These are phyloP conservation scores for Phragmites australis DNA, from an alignment of 176 grass and related monocot species.

Conservation along the genomic window DNA sequence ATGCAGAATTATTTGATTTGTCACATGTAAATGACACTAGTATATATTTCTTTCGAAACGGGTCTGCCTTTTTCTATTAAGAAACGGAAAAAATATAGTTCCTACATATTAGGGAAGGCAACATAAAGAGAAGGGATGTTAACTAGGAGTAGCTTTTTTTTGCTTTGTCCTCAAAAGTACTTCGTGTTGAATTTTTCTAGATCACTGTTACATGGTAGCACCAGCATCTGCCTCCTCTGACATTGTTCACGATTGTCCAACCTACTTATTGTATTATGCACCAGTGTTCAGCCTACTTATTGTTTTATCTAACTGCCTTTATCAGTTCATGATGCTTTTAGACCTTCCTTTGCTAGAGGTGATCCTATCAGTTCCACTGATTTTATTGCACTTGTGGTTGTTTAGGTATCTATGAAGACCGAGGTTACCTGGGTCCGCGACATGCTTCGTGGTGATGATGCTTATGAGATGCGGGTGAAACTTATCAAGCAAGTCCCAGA, in stretches of 20 bases:
- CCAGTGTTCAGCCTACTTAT: not conserved
- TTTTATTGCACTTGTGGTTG: not conserved
- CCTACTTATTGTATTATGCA: not conserved
- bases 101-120: no score
- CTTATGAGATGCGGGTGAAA: slow-evolving; percentile 91
- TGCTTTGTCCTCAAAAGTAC: not conserved
- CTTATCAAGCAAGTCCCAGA: slow-evolving; percentile 93
- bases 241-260: not conserved
- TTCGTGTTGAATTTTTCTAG: not conserved
- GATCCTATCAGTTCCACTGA: not conserved
- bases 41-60: no score
- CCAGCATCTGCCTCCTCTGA: not conserved
- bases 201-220: not conserved
- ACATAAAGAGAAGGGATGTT: no score
- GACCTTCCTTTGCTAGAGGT: not conserved
- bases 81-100: no score
- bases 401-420: slow-evolving; percentile 93
- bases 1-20: not conserved
- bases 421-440: slow-evolving; percentile 96
- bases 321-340: not conserved
- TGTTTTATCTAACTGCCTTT: not conserved
- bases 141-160: no score
- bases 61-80: no score
- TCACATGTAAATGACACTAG: not conserved
- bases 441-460: slow-evolving; percentile 90